A percentile compares a stretch with the other conserved stretches of the same genome.
phyloP scores from a whole-genome alignment of 2,329 filamentous ascomycete genomes.

The Aspergillus luchuensis region DNA sequence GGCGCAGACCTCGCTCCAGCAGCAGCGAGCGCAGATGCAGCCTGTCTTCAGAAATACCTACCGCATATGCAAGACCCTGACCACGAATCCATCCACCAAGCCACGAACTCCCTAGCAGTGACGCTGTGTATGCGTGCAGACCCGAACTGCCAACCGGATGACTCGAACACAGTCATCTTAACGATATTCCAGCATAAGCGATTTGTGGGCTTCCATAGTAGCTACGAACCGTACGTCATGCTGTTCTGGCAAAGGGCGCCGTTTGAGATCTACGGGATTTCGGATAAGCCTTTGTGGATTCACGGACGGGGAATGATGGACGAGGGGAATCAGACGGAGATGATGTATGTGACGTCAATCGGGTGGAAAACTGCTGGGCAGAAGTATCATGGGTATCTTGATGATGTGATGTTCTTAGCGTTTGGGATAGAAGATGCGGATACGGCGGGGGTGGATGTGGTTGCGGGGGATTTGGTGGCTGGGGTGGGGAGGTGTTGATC shows the following conservation, averaged over 20 bases:
- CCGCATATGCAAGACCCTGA: slow-evolving; percentile 31
- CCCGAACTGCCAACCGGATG: slow-evolving; percentile 43
- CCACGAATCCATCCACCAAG: slow-evolving; percentile 58
- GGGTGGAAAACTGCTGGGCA: slow-evolving; percentile 55
- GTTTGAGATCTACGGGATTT: slow-evolving; percentile 55
- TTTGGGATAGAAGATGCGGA: slow-evolving; percentile 60
- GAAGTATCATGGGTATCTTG: slow-evolving; percentile 59
- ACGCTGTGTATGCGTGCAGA: slow-evolving; percentile 58
- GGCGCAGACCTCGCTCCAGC: slow-evolving; percentile 51
- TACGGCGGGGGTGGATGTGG: slow-evolving; percentile 55
- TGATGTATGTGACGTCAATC: slow-evolving; percentile 61
- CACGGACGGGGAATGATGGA: slow-evolving; percentile 47
- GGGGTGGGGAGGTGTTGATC: slow-evolving; percentile 37
- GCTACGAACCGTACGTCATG: slow-evolving; percentile 60
- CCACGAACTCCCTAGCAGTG: slow-evolving; percentile 60
- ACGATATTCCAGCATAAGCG: slow-evolving; percentile 59
- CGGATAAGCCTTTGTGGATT: slow-evolving; percentile 58
- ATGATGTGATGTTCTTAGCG: slow-evolving; percentile 57
- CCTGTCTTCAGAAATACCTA: slow-evolving; percentile 52
- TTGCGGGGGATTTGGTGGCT: slow-evolving; percentile 52
- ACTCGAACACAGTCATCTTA: slow-evolving; percentile 58
- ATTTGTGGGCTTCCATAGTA: slow-evolving; percentile 51
- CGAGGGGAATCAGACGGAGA: slow-evolving; percentile 48
- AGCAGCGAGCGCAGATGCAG: slow-evolving; percentile 42
- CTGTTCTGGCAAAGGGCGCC: slow-evolving; percentile 53